A percentile compares a stretch with the other conserved stretches of the same genome.
Evolutionary conservation across 768 basidiomycete species (phyloP).

Genomic region (Rhodocollybia butyracea): DNA sequence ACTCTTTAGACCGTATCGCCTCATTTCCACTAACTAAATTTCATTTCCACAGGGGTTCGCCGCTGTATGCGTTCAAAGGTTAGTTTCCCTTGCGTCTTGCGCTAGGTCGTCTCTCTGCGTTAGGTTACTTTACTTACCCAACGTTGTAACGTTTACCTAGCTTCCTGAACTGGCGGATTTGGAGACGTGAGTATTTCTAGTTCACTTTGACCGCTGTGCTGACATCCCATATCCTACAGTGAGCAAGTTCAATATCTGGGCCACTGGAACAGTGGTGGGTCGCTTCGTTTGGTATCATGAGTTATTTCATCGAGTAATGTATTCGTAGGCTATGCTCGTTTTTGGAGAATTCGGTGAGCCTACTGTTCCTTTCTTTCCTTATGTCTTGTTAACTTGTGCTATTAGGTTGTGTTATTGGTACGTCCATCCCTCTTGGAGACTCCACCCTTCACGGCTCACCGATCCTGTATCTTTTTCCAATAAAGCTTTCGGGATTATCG

Average conservation of each 20-base stretch:
- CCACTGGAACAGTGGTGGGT: slow-evolving; percentile 17
- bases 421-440: slow-evolving; percentile 2
- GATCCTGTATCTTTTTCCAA: too few relatives aligned
- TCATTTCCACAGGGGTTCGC: slow-evolving; percentile 40
- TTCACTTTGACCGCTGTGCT: not conserved
- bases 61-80: slow-evolving; percentile 51
- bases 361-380: not conserved
- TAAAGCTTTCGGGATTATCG: slow-evolving; percentile 5
- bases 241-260: slow-evolving; percentile 34
- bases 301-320: slow-evolving; percentile 19
- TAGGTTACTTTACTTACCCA: too few relatives aligned
- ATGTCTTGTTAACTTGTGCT: not conserved
- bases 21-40: slow-evolving; percentile 9
- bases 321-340: slow-evolving; percentile 20
- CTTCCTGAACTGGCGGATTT: slow-evolving; percentile 50
- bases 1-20: not conserved
- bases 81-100: too few relatives aligned
- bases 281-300: slow-evolving; percentile 23
- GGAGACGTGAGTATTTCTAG: slow-evolving; percentile 31
- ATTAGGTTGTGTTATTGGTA: slow-evolving; percentile 33
- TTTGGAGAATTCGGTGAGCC: slow-evolving; percentile 25
- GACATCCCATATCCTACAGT: slow-evolving; percentile 22
- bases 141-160: slow-evolving; percentile 26
- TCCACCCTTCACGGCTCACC: too few relatives aligned
- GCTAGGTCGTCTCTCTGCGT: too few relatives aligned